phyloP scores from a whole-genome alignment of 106 monocot species.

The Allium fistulosum region DNA sequence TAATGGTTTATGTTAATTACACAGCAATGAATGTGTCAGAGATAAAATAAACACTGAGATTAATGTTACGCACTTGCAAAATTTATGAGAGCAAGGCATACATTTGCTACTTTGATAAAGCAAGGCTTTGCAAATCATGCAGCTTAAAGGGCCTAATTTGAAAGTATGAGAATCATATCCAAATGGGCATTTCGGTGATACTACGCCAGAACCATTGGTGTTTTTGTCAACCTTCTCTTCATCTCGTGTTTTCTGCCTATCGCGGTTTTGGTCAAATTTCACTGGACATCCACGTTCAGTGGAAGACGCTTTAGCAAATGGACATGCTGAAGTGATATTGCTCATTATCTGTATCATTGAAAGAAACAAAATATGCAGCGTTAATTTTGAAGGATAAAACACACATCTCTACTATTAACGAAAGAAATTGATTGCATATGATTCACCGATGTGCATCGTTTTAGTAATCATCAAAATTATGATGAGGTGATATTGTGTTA shows the following conservation, averaged over 20 bases:
- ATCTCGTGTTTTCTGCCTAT: slow-evolving; percentile 22
- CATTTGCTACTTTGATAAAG: slow-evolving; percentile 88
- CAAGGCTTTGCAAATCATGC: slow-evolving; percentile 82
- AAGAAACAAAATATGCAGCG: no score
- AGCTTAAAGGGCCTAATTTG: slow-evolving; percentile 91
- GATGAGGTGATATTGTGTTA: no score
- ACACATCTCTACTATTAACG: no score
- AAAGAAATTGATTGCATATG: no score
- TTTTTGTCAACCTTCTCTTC: slow-evolving; percentile 25
- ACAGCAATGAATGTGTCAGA: background rate
- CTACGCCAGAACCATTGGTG: slow-evolving; percentile 23
- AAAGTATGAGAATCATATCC: slow-evolving; percentile 94
- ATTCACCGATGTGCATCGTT: no score
- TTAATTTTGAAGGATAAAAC: no score
- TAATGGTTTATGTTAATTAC: no score
- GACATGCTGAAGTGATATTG: slow-evolving; percentile 81
- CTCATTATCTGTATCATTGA: slow-evolving; percentile 6
- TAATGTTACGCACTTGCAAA: slow-evolving; percentile 79
- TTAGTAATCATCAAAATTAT: no score
- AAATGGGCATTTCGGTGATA: slow-evolving; percentile 85
- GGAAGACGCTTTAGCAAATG: slow-evolving; percentile 62
- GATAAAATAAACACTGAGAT: background rate
- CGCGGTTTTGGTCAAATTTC: slow-evolving; percentile 26
- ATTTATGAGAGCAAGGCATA: slow-evolving; percentile 84
- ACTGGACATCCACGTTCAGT: slow-evolving; percentile 42